These are phyloP conservation scores for Bocquillonia castaneifolia DNA, from an alignment of 441 rosid species.

Conservation along the genomic window DNA sequence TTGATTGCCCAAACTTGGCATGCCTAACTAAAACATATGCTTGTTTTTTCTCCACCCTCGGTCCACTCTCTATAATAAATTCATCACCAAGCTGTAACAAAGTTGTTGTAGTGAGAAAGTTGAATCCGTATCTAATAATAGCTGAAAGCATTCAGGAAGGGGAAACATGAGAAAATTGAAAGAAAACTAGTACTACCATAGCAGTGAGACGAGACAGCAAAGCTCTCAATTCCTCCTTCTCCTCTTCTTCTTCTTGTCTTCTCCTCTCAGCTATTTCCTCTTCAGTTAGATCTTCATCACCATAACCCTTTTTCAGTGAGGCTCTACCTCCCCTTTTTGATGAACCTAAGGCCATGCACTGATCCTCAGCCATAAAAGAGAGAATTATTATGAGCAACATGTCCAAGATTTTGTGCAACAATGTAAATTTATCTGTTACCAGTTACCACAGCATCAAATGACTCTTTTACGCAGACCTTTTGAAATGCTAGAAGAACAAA, in stretches of 20 bases:
- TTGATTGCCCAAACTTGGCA: conserved; percentile 65
- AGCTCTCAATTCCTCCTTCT: conserved; percentile 54
- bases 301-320: background rate
- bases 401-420: background rate
- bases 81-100: conserved; percentile 58
- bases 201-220: conserved; percentile 51
- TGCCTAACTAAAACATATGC: conserved; percentile 73
- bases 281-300: conserved; percentile 16
- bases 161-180: conserved; percentile 10
- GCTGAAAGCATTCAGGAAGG: background rate
- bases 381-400: background rate
- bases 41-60: conserved; percentile 47
- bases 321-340: conserved; percentile 16
- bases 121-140: background rate
- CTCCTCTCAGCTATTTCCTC: conserved; percentile 11
- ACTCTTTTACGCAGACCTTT: too few species aligned
- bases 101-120: conserved; percentile 8
- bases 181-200: conserved; percentile 37
- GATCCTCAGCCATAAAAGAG: conserved; percentile 26
- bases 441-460: too few species aligned
- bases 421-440: background rate
- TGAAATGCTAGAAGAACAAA: too few species aligned
- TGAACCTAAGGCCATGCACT: conserved; percentile 61
- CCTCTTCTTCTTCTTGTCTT: conserved; percentile 31
- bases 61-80: conserved; percentile 63